Percentiles rank a stretch among this genome's conserved stretches.
phyloP scores from a whole-genome alignment of 2,329 filamentous ascomycete species.

The Pseudogymnoascus pannorum region DNA sequence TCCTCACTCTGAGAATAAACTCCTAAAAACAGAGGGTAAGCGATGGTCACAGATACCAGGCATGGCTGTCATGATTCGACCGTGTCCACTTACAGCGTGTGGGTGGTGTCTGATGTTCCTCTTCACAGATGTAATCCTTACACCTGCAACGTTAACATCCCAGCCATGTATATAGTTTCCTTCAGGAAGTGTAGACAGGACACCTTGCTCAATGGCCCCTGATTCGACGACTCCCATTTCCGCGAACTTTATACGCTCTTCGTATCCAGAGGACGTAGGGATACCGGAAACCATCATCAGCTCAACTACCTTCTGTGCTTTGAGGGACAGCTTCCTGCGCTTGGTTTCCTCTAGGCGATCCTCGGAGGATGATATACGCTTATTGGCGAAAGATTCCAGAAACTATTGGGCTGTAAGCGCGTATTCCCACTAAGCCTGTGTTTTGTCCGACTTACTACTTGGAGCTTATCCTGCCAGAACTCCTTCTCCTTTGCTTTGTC shows the following conservation, averaged over 20 bases:
- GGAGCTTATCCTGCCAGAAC: constrained; percentile 98
- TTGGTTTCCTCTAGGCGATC: constrained; percentile 96
- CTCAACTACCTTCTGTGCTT: constrained; percentile 93
- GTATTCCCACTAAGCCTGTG: constrained; percentile 1
- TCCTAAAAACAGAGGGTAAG: constrained; percentile 46
- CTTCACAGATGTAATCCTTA: constrained; percentile 72
- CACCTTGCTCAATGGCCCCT: constrained; percentile 82
- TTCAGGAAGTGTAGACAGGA: constrained; percentile 80
- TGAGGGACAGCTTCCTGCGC: constrained; percentile 80
- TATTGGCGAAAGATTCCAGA: constrained; percentile 92
- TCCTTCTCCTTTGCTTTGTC: constrained; percentile 97
- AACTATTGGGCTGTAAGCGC: constrained; percentile 52
- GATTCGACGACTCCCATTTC: constrained; percentile 96
- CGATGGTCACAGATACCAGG: neutral
- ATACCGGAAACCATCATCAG: constrained; percentile 99
- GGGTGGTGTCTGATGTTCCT: constrained; percentile 84
- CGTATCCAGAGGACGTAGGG: constrained; percentile 90
- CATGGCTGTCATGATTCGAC: neutral
- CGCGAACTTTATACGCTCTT: constrained; percentile 92
- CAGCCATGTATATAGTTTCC: constrained; percentile 91
- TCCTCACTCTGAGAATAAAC: constrained; percentile 82
- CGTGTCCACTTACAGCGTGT: constrained; percentile 61
- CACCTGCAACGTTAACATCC: constrained; percentile 93
- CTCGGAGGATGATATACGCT: constrained; percentile 94
- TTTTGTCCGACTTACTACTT: constrained; percentile 59